phyloP scores from a whole-genome alignment of 345 rosid species.

The Moricandia moricandioides region DNA sequence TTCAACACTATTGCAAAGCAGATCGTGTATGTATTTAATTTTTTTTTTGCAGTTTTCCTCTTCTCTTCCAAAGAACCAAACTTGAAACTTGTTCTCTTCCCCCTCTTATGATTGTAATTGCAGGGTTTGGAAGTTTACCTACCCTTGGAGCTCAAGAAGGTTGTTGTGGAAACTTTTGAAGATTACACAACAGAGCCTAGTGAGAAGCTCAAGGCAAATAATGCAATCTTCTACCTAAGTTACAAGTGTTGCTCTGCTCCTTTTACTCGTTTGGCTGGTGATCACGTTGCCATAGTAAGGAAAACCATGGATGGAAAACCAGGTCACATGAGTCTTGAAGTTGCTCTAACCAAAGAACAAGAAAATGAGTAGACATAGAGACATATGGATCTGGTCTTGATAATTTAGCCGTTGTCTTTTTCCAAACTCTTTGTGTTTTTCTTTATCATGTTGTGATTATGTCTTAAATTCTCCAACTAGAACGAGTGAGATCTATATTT shows the following conservation, averaged over 20 bases:
- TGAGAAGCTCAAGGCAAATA: conserved; percentile 6
- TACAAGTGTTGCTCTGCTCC: conserved; percentile 5
- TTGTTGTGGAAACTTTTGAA: conserved; percentile 13
- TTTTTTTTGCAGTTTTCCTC: not conserved
- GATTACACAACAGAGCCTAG: not conserved
- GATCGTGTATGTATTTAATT: not conserved
- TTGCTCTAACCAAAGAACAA: not conserved
- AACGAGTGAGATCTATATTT: no score
- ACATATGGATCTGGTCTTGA: not conserved
- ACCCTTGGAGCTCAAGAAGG: conserved; percentile 5
- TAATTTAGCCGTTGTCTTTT: no score
- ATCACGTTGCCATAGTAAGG: not conserved
- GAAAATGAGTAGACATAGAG: not conserved
- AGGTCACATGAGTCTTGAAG: conserved; percentile 10
- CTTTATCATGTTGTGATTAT: no score
- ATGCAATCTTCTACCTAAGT: conserved; percentile 12
- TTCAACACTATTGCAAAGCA: not conserved
- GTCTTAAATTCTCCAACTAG: no score
- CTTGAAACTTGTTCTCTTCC: not conserved
- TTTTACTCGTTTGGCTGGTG: not conserved
- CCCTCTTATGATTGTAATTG: not conserved
- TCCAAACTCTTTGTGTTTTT: no score
- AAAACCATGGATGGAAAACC: conserved; percentile 21
- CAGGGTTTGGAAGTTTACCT: not conserved
- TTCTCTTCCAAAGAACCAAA: not conserved